Evolutionary conservation across 2,329 filamentous ascomycete species (phyloP).

Genomic region (Hypoxylon rubiginosum): DNA sequence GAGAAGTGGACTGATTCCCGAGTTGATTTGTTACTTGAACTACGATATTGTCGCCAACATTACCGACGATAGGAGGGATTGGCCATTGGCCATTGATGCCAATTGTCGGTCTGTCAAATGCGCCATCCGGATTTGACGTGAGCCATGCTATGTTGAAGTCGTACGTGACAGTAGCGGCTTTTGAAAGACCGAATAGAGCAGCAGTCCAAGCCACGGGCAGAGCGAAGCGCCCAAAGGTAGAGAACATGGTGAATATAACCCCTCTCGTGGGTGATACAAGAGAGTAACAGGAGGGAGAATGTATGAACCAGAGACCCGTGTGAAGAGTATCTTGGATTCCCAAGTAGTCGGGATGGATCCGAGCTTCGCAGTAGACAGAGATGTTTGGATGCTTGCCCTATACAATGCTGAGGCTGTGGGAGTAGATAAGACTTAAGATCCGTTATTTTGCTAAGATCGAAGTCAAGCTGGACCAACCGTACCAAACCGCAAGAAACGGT

Average conservation of each 20-base stretch:
- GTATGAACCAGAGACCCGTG: neutral
- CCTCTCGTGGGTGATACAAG: slow-evolving; percentile 7
- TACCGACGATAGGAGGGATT: slow-evolving; percentile 73
- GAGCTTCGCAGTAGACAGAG: neutral
- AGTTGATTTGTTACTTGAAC: slow-evolving; percentile 71
- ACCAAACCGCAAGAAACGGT: neutral
- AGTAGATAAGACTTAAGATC: no score
- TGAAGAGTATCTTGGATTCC: neutral
- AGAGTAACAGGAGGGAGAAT: slow-evolving; percentile 10
- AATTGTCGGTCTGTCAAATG: slow-evolving; percentile 74
- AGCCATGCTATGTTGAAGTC: slow-evolving; percentile 81
- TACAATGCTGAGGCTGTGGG: neutral
- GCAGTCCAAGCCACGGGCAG: slow-evolving; percentile 37
- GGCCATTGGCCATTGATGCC: slow-evolving; percentile 85
- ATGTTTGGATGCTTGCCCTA: neutral
- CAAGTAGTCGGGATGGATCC: slow-evolving; percentile 3
- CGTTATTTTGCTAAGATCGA: slow-evolving; percentile 9
- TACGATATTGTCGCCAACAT: slow-evolving; percentile 72
- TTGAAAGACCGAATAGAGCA: slow-evolving; percentile 44
- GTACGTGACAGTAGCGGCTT: slow-evolving; percentile 66
- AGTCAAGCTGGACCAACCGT: neutral
- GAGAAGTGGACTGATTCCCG: slow-evolving; percentile 72
- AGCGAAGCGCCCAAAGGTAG: slow-evolving; percentile 25
- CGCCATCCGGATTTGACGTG: slow-evolving; percentile 77
- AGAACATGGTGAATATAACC: slow-evolving; percentile 37